Evolutionary conservation across 805 yeast genomes (phyloP), one percentile per base, ranked within the genome.

Genomic region (Nematodospora valgi): DNA sequence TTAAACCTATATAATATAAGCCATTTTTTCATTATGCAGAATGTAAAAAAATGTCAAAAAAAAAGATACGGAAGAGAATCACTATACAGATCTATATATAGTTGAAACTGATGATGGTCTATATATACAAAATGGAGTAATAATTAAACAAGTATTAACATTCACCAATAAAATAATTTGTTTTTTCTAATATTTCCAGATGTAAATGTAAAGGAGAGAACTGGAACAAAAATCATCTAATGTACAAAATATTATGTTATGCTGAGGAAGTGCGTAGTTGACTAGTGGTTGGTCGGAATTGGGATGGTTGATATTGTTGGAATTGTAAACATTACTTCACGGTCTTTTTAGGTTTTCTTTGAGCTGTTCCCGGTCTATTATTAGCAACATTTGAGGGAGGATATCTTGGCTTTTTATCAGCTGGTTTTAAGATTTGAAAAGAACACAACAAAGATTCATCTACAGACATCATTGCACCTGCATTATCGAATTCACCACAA

Each of bases 381-480:
- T 28, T 29, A 6, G 42, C 34, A n/a, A 35, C 40, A 35, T 39
- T 35, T 8, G 49, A 65, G 47, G 57, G 80, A 34, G 70, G 68
- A 52, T 62, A 67, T 62, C 84, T 83, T 44, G 85, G 82, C 66
- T 87, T 87, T 76, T 91, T 91, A 62, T 93, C 98, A 34, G 98
- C 97, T 20, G 98, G 98, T 66, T 93, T 93, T 62, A 91, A 78
- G 54, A 91, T 93, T 64, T 85, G 93, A 80, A 91, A 91, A 12
- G 97, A 89, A 71, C 98, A 91, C 53, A 91, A 73, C 55, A 91
- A 76, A 62, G 91, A 82, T 68, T 93, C 98, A 63, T 93, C 98
- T 39, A 91, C 98, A 54, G 94, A 80, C 98, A 91, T 91, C 98
- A 93, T 93, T 27, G 98, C 98, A 56, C 98, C 98, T 2, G 98